phyloP scores from a whole-genome alignment of 2,329 filamentous ascomycete species.

The Xylariaceae sp. region DNA sequence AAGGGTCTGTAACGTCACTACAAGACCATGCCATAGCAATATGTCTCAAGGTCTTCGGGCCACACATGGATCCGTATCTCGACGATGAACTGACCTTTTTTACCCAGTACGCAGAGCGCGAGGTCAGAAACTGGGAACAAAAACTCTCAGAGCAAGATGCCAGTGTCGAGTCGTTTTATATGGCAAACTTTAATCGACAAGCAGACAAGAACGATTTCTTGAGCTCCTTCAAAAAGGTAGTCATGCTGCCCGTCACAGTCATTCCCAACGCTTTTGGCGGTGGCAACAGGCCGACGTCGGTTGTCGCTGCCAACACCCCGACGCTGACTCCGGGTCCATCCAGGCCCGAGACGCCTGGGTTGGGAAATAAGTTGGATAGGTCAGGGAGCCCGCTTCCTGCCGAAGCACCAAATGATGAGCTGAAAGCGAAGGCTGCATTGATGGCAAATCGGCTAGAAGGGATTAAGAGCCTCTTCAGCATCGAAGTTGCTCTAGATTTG shows the following conservation, averaged over 20 bases:
- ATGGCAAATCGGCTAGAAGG: conserved; percentile 94
- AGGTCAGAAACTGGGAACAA: conserved; percentile 86
- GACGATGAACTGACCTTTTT: conserved; percentile 89
- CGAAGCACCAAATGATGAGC: conserved; percentile 81
- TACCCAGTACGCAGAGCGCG: conserved; percentile 68
- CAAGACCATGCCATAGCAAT: conserved; percentile 64
- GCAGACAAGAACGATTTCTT: conserved; percentile 96
- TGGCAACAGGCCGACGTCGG: conserved; percentile 34
- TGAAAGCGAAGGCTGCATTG: conserved; percentile 94
- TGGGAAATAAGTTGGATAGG: conserved; percentile 37
- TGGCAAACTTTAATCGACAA: conserved; percentile 91
- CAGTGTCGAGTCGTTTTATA: conserved; percentile 87
- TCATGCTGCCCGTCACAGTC: conserved; percentile 97
- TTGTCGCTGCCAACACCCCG: conserved; percentile 30
- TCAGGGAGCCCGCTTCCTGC: conserved; percentile 43
- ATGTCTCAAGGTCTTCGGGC: conserved; percentile 76
- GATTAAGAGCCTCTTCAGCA: conserved; percentile 92
- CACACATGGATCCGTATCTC: conserved; percentile 89
- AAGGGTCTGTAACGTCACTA: conserved; percentile 59
- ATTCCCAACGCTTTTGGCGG: conserved; percentile 63
- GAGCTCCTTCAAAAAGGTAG: conserved; percentile 95
- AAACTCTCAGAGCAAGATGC: conserved; percentile 89
- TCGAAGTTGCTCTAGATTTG: conserved; percentile 87
- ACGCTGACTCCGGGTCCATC: conserved; percentile 40
- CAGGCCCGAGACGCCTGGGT: conserved; percentile 49